Evolutionary conservation across 345 rosid genomes (phyloP), one percentile per base, ranked within the genome.

Genomic region (Lepidium aucheri): DNA sequence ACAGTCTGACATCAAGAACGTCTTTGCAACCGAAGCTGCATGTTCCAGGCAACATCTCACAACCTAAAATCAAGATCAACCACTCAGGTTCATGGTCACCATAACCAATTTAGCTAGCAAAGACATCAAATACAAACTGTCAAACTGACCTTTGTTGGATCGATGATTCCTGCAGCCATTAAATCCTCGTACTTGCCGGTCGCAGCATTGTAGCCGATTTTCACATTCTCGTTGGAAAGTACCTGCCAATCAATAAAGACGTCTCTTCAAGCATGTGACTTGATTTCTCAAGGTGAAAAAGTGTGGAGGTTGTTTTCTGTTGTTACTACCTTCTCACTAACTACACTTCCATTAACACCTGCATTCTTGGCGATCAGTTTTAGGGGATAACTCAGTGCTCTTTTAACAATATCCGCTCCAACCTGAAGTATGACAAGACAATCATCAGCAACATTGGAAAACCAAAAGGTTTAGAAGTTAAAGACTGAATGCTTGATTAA

Each of bases 21-120:
- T 95, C 78, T 89, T 91, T 13, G 99, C 98, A n/a, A 95, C 99
- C 0, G 97, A 95, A 11, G 96, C 78, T 14, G 99, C 98, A 50
- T 95, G 99, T 84, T 95, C 97, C 83, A 91, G 70, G 88, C 99
- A 95, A 75, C 97, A 95, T 76, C 99, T 86, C n/a, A 93, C 97
- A 78, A 89, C 98, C 98, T 91, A 80, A 9, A 28, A 36, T 15
- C 60, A 9, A 41, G 45, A 51, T 9, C 41, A 55, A 9, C 46
- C 30, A 41, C 61, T 51, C 40, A 44, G 24, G 47, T 30, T 52
- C 53, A 59, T 34, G 32, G 18, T 51, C 60, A 33, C 54, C 40
- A 34, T 51, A 60, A 33, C 54, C 40, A 34, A 35, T 18, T 53
- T 17, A 53, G 50, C 10, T 45, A 40, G 34, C 16, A 3, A 45